Conservation (phyloP, 2,329 filamentous ascomycete species). For the Stagonosporopsis tanaceti region DNA sequence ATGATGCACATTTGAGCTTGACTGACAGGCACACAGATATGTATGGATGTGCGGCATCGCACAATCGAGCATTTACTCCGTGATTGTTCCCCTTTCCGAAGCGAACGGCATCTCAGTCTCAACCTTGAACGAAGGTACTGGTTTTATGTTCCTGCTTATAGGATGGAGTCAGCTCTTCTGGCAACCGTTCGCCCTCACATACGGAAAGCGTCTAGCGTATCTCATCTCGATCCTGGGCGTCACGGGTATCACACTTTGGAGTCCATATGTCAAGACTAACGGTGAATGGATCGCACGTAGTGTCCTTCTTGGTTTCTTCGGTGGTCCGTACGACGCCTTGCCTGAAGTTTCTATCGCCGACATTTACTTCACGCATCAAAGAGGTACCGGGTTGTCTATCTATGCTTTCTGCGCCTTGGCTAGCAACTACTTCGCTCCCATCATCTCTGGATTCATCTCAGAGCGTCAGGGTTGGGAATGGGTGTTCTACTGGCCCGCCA, state of each 20-base stretch:
- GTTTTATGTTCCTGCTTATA: slow-evolving; percentile 61
- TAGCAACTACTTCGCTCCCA: slow-evolving; percentile 49
- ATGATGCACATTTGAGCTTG: not conserved
- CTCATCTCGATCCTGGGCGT: slow-evolving; percentile 53
- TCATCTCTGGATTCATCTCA: slow-evolving; percentile 48
- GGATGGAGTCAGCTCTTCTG: slow-evolving; percentile 62
- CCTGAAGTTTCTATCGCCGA: slow-evolving; percentile 58
- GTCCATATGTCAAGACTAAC: slow-evolving; percentile 53
- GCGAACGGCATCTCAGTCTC: slow-evolving; percentile 57
- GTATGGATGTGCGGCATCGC: slow-evolving; percentile 60
- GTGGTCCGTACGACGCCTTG: slow-evolving; percentile 59
- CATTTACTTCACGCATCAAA: slow-evolving; percentile 48
- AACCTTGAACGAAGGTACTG: slow-evolving; percentile 59
- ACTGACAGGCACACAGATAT: slow-evolving; percentile 52
- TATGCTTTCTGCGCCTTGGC: slow-evolving; percentile 46
- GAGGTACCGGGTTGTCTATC: slow-evolving; percentile 42
- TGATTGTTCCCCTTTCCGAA: slow-evolving; percentile 57
- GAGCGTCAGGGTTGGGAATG: slow-evolving; percentile 48
- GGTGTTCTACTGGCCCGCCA: slow-evolving; percentile 61
- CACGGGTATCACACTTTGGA: slow-evolving; percentile 54
- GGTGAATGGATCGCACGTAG: slow-evolving; percentile 59
- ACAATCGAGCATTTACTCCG: slow-evolving; percentile 59
- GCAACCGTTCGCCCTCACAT: slow-evolving; percentile 62
- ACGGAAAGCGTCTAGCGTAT: slow-evolving; percentile 61
- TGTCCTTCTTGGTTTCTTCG: slow-evolving; percentile 58